phyloP scores from a whole-genome alignment of 306 rosid species.

The Prosopis cineraria region DNA sequence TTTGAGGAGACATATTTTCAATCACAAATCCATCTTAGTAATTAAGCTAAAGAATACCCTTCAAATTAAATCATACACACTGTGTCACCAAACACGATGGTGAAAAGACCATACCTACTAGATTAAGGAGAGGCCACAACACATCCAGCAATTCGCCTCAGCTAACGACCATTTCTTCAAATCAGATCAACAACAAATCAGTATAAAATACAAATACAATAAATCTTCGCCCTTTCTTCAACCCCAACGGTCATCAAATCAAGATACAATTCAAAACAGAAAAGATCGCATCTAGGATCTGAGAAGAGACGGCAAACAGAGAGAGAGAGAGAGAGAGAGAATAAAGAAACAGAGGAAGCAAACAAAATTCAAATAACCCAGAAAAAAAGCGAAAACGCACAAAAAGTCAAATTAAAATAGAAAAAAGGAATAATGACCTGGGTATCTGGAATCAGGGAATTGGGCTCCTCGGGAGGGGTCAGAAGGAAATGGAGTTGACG shows the following conservation, averaged over 20 bases:
- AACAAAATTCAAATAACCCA: neutral
- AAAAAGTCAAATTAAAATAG: neutral
- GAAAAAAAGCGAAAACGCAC: neutral
- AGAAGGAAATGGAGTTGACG: neutral
- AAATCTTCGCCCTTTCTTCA: neutral
- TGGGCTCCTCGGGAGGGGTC: neutral
- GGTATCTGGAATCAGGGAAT: neutral
- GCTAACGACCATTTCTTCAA: slow-evolving; percentile 19
- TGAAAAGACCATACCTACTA: slow-evolving; percentile 33
- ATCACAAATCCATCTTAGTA: slow-evolving; percentile 41
- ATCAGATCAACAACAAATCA: slow-evolving; percentile 9
- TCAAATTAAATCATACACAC: slow-evolving; percentile 21
- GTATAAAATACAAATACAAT: neutral
- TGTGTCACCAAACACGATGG: slow-evolving; percentile 45
- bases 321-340: neutral
- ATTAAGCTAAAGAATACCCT: slow-evolving; percentile 46
- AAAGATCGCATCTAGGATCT: slow-evolving; percentile 31
- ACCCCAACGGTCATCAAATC: slow-evolving; percentile 18
- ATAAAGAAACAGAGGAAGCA: neutral
- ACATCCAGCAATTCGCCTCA: slow-evolving; percentile 6
- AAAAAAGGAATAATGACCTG: neutral
- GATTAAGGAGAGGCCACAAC: slow-evolving; percentile 1
- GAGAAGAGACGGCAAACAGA: neutral
- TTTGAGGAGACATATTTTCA: slow-evolving; percentile 12
- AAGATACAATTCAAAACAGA: slow-evolving; percentile 27